Evolutionary conservation across 2,329 filamentous ascomycete genomes (phyloP).

Genomic region (Epichloe hybrida): DNA sequence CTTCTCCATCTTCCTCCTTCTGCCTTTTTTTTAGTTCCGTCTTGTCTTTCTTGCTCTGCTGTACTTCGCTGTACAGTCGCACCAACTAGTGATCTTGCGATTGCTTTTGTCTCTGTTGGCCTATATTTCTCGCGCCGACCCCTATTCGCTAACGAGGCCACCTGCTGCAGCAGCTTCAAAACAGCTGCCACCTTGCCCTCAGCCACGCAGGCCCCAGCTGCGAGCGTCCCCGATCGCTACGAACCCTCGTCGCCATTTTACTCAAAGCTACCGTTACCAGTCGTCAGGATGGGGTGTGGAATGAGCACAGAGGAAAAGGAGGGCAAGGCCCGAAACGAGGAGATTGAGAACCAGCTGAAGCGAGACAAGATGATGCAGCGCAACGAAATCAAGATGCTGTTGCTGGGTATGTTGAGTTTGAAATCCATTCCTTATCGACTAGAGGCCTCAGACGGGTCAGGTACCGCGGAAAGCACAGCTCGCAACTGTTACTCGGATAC

Average conservation of each 20-base stretch:
- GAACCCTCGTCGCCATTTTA: neutral
- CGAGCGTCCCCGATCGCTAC: neutral
- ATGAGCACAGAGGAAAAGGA: slow-evolving; percentile 99
- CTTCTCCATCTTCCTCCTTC: neutral
- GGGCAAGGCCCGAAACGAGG: slow-evolving; percentile 98
- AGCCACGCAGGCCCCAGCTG: neutral
- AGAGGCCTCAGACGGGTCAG: neutral
- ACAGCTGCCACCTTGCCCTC: neutral
- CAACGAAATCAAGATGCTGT: slow-evolving; percentile 99
- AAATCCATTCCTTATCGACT: neutral
- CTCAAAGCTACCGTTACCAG: neutral
- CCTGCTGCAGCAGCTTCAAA: neutral
- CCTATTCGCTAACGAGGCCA: neutral
- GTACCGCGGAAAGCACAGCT: neutral
- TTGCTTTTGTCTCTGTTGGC: neutral
- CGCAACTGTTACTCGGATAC: neutral
- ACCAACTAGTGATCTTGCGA: neutral
- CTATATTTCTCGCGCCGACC: neutral
- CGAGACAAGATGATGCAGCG: slow-evolving; percentile 96
- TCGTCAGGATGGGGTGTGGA: slow-evolving; percentile 90
- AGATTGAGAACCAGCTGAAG: slow-evolving; percentile 99
- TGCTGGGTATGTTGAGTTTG: slow-evolving; percentile 57
- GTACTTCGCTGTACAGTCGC: neutral
- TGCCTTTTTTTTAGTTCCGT: neutral
- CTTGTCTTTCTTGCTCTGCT: neutral